phyloP scores from a whole-genome alignment of 176 grass and related monocot genomes.

The Lolium rigidum region DNA sequence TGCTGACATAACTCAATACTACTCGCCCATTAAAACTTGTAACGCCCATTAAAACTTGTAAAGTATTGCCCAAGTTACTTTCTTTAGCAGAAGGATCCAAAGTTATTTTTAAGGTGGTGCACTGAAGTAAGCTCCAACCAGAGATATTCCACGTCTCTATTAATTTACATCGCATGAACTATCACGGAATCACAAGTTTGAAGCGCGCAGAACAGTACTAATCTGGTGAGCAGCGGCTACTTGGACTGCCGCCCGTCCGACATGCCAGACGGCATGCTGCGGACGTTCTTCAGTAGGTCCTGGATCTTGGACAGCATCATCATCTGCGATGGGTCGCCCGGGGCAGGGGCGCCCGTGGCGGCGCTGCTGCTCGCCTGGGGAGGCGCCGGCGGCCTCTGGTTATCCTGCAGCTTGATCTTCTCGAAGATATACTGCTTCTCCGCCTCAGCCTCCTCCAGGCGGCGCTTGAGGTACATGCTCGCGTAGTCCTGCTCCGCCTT shows the following conservation, averaged over 20 bases:
- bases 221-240: background rate
- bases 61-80: too few relatives aligned
- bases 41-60: too few relatives aligned
- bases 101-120: background rate
- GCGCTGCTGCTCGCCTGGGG: slow-evolving; percentile 30
- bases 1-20: too few relatives aligned
- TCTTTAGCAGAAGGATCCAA: too few relatives aligned
- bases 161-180: background rate
- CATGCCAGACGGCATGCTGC: slow-evolving; percentile 45
- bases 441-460: slow-evolving; percentile 86
- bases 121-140: background rate
- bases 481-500: slow-evolving; percentile 82
- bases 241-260: slow-evolving; percentile 55
- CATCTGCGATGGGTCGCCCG: slow-evolving; percentile 46
- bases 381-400: background rate
- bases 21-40: too few relatives aligned
- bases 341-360: background rate
- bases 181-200: slow-evolving; percentile 3
- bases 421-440: slow-evolving; percentile 85
- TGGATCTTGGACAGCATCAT: slow-evolving; percentile 87
- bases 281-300: slow-evolving; percentile 85
- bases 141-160: background rate
- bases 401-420: slow-evolving; percentile 83
- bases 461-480: slow-evolving; percentile 76
- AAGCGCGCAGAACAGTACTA: background rate